Base-by-base conservation (phyloP, 495 filamentous ascomycete genomes). In the Thozetella sp. region DNA sequence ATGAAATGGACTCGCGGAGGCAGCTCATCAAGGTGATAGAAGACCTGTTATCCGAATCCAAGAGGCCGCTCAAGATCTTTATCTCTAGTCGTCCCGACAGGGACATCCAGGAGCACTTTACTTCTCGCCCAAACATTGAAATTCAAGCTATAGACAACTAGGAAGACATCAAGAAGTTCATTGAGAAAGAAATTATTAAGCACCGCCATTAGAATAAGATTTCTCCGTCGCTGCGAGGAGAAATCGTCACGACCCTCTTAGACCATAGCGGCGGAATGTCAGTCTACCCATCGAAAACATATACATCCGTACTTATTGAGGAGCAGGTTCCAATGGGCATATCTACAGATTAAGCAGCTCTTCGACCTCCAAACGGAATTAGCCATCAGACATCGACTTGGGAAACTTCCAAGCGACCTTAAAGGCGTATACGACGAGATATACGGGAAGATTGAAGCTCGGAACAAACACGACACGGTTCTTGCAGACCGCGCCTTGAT, bases 11-110 rank as follows among this genome's bases (percentile, higher is more conserved):
- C 24, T 55, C 56, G 40, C 65, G 65, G 22, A 13, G 17, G 11
- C 51, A 52, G 4, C 45, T 70, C 15, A 43, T 70, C 26, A 46
- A 62, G 26, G 20, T 24, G 17, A 57, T 63, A 12, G 62, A 70
- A 24, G 56, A 76, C 26, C 2, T 74, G 12, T 53, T 53, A 4
- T 15, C 34, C 22, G 50, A 72, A n/a, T 62, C 74, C 12, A 30
- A 54, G 25, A 71, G 62, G 2, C 59, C 62, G 1, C 62, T 79
- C 9, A 81, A 75, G 53, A 57, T 82, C n/a, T 76, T 82, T 57
- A 73, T 82, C 55, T 80, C 78, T 12, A 78, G 76, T 48, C 69
- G 77, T 12, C 73, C 71, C 15, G 78, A 80, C 30, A 40, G 46
- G 20, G 71, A 76, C 37, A 75, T 79, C 40, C 37, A 54, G 25